Conservation (phyloP, 2,329 filamentous ascomycete species). For the Teratosphaeria viscida region DNA sequence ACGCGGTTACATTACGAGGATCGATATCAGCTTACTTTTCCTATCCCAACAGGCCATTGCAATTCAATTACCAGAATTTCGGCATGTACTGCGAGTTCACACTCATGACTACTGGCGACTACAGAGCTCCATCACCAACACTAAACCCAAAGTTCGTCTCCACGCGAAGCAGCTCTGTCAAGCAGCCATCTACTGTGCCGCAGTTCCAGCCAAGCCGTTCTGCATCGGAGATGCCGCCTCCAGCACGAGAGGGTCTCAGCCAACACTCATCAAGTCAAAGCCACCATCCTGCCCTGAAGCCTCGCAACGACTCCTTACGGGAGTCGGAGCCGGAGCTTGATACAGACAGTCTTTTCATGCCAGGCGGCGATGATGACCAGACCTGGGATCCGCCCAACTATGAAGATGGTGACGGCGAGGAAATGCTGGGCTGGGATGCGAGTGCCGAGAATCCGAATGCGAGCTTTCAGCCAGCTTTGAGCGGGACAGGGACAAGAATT, state of each 20-base stretch:
- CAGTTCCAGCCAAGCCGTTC: slow-evolving; percentile 6
- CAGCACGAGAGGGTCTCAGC: slow-evolving; percentile 24
- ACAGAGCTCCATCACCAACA: slow-evolving; percentile 28
- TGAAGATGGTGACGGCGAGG: slow-evolving; percentile 53
- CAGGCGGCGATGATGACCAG: slow-evolving; percentile 54
- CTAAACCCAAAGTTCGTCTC: slow-evolving; percentile 29
- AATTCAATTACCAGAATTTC: slow-evolving; percentile 59
- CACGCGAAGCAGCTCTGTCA: slow-evolving; percentile 20
- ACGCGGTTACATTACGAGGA: slow-evolving; percentile 60
- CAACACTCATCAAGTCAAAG: slow-evolving; percentile 21
- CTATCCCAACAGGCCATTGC: slow-evolving; percentile 58
- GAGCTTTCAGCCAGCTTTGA: slow-evolving; percentile 33
- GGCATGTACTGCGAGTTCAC: slow-evolving; percentile 67
- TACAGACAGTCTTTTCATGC: slow-evolving; percentile 62
- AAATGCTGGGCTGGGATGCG: slow-evolving; percentile 64
- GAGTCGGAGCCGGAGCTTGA: slow-evolving; percentile 48
- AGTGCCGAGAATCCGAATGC: slow-evolving; percentile 51
- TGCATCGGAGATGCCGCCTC: slow-evolving; percentile 32
- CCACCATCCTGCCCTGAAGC: slow-evolving; percentile 17
- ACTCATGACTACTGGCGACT: slow-evolving; percentile 69
- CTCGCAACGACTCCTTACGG: slow-evolving; percentile 18
- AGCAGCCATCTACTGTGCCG: slow-evolving; percentile 13
- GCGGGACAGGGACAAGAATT: slow-evolving; percentile 27
- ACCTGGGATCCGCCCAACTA: slow-evolving; percentile 63
- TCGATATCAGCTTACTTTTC: slow-evolving; percentile 61